Base-by-base conservation (phyloP, 2,329 filamentous ascomycete species). In the Capronia coronata region DNA sequence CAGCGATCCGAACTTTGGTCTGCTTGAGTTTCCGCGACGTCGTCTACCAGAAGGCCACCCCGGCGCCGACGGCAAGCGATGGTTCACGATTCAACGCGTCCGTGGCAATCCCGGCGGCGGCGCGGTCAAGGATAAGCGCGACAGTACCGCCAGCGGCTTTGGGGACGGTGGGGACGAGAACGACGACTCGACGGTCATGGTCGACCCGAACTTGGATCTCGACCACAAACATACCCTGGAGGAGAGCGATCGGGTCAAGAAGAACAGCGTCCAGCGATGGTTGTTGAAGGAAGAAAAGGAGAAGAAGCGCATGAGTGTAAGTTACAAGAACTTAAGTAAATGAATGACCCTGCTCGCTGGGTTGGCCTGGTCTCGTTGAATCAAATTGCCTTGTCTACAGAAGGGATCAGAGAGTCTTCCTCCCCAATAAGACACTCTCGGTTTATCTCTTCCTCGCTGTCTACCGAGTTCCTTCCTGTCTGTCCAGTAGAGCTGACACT, bases 181-280 rank as follows among this genome's bases (percentile, higher is more conserved):
- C 14, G 51, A 52, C 11, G 45, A 82, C 81, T 5, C 75, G 5
- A 18, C 34, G 14, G 11, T 6, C 14, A 16, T 16, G 18, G 34
- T 56, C n/a, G 54, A 54, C 16, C 54, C 54, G 16, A 84, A 38
- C 75, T 79, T 16, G 83, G 84, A 7, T 18, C 46, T 56, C 9
- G 80, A 82, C n/a, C 86, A 91, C 64, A 83, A 83, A 59, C 86
- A 90, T 65, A 77, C 77, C 0, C 67, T 91, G 6, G 79, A 79
- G 47, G 83, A 83, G 59, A 89, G 84, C 60, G 86, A 90, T 63
- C 78, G 82, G 54, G 83, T 90, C 29, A 90, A 90, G 71, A 89
- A 87, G 71, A 89, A 86, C 55, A 88, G 81, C 56, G 82, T 89
- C 4, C 75, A 85, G 63, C 73, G 86, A 57, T 78, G 75, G 65